A percentile compares a stretch with the other conserved stretches of the same genome.
Conservation (phyloP, 2,329 filamentous ascomycete genomes). For the Knoxdaviesia proteae region DNA sequence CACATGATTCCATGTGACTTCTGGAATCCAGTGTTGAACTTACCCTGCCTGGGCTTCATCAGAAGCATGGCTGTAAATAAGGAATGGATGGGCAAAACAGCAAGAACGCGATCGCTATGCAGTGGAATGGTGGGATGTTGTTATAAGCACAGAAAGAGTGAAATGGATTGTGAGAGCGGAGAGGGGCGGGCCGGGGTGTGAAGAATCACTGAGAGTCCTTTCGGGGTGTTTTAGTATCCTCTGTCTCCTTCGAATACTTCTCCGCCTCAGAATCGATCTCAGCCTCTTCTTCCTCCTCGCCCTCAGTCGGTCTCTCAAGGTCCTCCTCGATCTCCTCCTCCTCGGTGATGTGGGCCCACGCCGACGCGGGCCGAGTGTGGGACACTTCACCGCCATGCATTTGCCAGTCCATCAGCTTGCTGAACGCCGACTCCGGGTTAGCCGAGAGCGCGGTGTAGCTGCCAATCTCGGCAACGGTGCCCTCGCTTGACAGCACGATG, state of each 20-base stretch:
- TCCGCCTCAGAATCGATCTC: conserved; percentile 11
- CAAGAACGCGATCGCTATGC: neutral
- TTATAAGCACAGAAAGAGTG: neutral
- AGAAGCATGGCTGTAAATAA: neutral
- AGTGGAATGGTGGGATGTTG: neutral
- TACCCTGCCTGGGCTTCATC: no score
- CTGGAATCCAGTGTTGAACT: no score
- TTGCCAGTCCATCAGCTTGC: conserved; percentile 96
- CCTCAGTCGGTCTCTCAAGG: conserved; percentile 17
- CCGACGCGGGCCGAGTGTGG: conserved; percentile 15
- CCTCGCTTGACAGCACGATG: conserved; percentile 73
- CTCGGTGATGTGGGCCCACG: conserved; percentile 23
- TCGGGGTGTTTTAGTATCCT: neutral
- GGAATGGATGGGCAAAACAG: neutral
- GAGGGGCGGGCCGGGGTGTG: neutral
- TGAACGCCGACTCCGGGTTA: conserved; percentile 65
- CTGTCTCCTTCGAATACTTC: neutral
- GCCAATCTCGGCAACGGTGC: conserved; percentile 77
- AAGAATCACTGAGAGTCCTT: neutral
- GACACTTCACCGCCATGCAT: conserved; percentile 62
- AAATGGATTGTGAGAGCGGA: neutral
- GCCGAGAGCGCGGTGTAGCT: conserved; percentile 58
- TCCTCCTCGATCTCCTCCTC: conserved; percentile 30
- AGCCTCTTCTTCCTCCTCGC: conserved; percentile 11
- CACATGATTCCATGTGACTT: no score